These are phyloP conservation scores for Lipomyces chichibuensis DNA, from an alignment of 805 yeast genomes.

Conservation along the genomic window DNA sequence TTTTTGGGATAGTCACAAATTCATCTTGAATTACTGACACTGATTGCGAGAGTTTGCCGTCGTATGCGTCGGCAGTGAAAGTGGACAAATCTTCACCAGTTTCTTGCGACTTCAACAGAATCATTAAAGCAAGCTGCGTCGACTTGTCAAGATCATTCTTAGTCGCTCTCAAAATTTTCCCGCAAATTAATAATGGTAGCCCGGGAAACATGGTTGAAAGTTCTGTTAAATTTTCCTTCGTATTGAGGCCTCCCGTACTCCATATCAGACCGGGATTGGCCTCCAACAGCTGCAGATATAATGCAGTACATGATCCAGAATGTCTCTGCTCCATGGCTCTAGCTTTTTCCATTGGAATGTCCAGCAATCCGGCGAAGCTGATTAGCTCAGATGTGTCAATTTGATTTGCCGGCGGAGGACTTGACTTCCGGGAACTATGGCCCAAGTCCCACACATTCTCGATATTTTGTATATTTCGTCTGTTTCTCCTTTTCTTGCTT, in stretches of 20 bases:
- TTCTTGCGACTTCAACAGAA: slow-evolving; percentile 5
- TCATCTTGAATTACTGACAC: background rate
- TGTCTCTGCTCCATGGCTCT: background rate
- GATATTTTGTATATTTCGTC: background rate
- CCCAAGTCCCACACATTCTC: background rate
- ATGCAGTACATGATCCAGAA: background rate
- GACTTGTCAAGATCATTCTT: slow-evolving; percentile 17
- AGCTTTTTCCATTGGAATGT: background rate
- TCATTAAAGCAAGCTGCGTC: slow-evolving; percentile 7
- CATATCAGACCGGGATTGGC: background rate
- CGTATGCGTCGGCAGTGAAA: background rate
- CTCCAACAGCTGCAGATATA: background rate
- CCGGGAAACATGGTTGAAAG: slow-evolving; percentile 3
- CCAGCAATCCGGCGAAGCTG: background rate
- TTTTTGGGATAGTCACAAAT: background rate
- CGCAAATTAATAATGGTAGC: slow-evolving; percentile 4
- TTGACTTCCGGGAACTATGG: background rate
- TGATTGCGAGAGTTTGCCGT: background rate
- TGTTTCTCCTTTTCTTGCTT: slow-evolving; percentile 1
- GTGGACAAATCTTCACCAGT: slow-evolving; percentile 3
- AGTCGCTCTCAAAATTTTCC: slow-evolving; percentile 2
- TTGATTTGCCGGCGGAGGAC: background rate
- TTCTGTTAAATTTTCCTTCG: background rate
- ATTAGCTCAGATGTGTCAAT: background rate
- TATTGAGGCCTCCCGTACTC: background rate